Conservation (phyloP, 1,284 basidiomycete genomes). For the Ceratobasidium sp. region DNA sequence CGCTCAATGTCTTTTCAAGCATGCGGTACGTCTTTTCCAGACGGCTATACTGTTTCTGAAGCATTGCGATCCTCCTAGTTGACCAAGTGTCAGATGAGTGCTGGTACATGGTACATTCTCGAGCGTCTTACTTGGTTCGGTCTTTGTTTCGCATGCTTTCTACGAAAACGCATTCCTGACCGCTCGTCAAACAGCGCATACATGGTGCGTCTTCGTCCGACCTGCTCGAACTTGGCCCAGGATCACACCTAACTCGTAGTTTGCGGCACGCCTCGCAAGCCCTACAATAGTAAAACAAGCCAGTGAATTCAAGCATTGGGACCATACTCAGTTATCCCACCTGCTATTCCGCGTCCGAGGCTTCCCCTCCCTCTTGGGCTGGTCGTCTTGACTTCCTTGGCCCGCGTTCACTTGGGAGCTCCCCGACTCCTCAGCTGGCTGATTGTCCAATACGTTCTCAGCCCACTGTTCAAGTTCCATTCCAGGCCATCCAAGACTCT, state of each 20-base stretch:
- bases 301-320: not conserved
- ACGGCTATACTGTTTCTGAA: not conserved
- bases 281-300: not conserved
- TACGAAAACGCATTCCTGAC: not conserved
- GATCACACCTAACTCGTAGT: not conserved
- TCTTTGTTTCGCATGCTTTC: not conserved
- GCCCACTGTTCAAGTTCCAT: no score
- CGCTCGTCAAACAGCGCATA: not conserved
- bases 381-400: no score
- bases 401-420: no score
- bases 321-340: not conserved
- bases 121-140: not conserved
- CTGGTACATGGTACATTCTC: not conserved
- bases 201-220: not conserved
- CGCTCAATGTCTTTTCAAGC: not conserved
- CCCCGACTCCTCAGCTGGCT: no score
- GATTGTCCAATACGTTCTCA: no score
- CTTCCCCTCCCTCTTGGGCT: not conserved
- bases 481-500: no score
- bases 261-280: slow-evolving; percentile 2
- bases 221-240: not conserved
- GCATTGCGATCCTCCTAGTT: not conserved
- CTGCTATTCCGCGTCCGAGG: not conserved
- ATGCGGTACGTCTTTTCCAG: slow-evolving; percentile 1
- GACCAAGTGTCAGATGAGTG: not conserved